phyloP scores from a whole-genome alignment of 257 asterid species.

The Solanum rostratum region DNA sequence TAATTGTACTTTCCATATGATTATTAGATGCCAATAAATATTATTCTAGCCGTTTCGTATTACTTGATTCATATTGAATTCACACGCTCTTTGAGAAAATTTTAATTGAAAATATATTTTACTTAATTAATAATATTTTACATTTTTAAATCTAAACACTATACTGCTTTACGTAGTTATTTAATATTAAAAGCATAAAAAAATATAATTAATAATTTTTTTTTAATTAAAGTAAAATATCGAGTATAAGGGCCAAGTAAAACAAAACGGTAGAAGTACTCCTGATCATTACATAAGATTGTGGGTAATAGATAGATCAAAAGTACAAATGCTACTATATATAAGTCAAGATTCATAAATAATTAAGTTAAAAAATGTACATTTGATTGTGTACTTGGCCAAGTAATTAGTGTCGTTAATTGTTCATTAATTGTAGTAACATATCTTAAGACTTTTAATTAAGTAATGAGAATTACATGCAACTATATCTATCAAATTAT shows the following conservation, averaged over 20 bases:
- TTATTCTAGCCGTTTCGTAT: not conserved
- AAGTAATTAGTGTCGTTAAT: not conserved
- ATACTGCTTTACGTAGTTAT: too few relatives aligned
- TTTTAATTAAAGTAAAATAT: not conserved
- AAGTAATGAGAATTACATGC: not conserved
- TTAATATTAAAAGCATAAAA: too few relatives aligned
- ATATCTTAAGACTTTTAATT: not conserved
- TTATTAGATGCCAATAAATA: not conserved
- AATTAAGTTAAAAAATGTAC: not conserved
- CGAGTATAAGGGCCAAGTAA: not conserved
- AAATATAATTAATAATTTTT: too few relatives aligned
- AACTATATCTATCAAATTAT: not conserved
- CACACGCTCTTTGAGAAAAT: too few relatives aligned
- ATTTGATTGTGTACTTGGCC: not conserved
- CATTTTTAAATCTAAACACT: too few relatives aligned
- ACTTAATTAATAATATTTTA: too few relatives aligned
- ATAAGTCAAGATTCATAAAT: not conserved
- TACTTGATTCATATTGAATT: too few relatives aligned
- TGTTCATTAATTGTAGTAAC: not conserved
- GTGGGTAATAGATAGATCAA: not conserved
- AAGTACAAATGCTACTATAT: not conserved
- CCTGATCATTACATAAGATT: not conserved
- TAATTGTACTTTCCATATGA: slow-evolving; percentile 11
- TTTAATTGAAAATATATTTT: too few relatives aligned
- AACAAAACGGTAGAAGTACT: not conserved